phyloP scores from a whole-genome alignment of 116 monocot species.

The Papilionanthe hybrid region DNA sequence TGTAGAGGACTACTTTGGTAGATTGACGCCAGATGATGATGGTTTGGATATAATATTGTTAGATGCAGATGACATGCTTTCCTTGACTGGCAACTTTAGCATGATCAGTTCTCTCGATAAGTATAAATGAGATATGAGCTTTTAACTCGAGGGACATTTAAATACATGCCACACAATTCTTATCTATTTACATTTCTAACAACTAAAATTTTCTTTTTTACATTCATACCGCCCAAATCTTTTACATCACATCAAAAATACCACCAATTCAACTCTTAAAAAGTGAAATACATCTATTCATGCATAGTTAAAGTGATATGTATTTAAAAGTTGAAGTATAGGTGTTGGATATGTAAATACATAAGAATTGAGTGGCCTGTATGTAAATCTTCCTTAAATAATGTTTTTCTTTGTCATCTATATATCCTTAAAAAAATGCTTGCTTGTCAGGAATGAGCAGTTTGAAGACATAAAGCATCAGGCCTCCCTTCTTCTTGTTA shows the following conservation, averaged over 20 bases:
- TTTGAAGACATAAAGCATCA: conserved; percentile 20
- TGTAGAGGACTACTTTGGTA: conserved; percentile 36
- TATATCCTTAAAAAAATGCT: neutral
- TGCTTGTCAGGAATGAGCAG: conserved; percentile 21
- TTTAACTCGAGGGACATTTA: neutral
- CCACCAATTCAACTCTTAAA: too few relatives aligned
- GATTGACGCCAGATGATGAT: conserved; percentile 19
- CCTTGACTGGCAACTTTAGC: neutral
- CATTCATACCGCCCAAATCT: too few relatives aligned
- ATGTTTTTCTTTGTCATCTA: neutral
- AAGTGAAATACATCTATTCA: too few relatives aligned
- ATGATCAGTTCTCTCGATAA: conserved; percentile 9
- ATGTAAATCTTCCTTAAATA: neutral
- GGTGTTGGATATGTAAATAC: too few relatives aligned
- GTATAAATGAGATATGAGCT: conserved; percentile 6
- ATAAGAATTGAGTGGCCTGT: too few relatives aligned
- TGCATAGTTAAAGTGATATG: too few relatives aligned
- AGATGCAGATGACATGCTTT: conserved; percentile 32
- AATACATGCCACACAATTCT: too few relatives aligned
- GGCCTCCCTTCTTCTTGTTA: conserved; percentile 9
- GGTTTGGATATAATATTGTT: conserved; percentile 31
- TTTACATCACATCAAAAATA: too few relatives aligned
- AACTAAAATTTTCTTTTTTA: too few relatives aligned
- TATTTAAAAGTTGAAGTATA: too few relatives aligned
- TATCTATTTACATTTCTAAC: too few relatives aligned